A percentile compares a stretch with the other conserved stretches of the same genome.
Evolutionary conservation across 371 early-diverging fungal genomes (phyloP).

Genomic region (Mucor irregularis): DNA sequence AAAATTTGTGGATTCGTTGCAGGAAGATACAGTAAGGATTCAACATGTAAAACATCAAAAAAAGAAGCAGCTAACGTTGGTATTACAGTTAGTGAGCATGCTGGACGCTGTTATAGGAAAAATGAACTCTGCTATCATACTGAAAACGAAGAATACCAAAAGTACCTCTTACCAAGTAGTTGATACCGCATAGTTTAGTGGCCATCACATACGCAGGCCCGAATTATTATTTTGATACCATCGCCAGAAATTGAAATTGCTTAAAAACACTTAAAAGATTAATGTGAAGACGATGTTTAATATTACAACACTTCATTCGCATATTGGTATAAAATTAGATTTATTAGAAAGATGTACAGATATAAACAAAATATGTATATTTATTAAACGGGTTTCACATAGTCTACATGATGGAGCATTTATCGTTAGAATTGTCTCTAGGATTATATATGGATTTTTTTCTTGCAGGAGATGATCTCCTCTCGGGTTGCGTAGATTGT

Average conservation of each 20-base stretch:
- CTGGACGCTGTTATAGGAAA: conserved; percentile 13
- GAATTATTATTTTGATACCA: no score
- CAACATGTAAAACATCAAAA: not conserved
- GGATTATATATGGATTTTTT: conserved; percentile 14
- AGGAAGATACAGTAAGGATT: conserved; percentile 34
- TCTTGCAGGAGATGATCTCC: not conserved
- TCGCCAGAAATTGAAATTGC: no score
- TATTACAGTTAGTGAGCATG: conserved; percentile 18
- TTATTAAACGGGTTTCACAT: not conserved
- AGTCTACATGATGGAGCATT: conserved; percentile 22
- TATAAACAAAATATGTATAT: not conserved
- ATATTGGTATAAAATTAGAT: not conserved
- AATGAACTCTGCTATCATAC: not conserved
- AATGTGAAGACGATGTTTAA: no score
- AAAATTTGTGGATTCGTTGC: conserved; percentile 1
- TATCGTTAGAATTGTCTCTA: conserved; percentile 21
- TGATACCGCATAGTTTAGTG: not conserved
- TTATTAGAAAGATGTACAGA: not conserved
- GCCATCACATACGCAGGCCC: no score
- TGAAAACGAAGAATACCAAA: not conserved
- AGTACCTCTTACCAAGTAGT: not conserved
- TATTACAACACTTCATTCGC: no score
- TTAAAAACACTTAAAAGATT: no score
- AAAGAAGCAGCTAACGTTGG: not conserved
- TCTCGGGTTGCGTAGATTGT: not conserved